These are phyloP conservation scores for Beauveria bassiana DNA, from an alignment of 2,329 filamentous ascomycete species.

Conservation along the genomic window DNA sequence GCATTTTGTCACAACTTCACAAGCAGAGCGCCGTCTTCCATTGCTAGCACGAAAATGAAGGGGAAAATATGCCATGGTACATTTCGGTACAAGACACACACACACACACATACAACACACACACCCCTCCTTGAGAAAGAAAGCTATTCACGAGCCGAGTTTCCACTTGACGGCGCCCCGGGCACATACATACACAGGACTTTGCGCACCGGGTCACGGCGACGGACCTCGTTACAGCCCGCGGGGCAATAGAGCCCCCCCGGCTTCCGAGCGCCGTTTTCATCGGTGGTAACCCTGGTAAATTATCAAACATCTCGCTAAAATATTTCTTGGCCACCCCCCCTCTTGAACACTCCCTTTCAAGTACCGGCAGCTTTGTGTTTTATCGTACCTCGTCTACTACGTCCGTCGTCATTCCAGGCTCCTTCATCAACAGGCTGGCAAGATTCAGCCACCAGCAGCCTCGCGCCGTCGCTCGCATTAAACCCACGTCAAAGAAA, in stretches of 20 bases:
- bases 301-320: not conserved
- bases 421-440: not conserved
- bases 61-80: not conserved
- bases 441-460: not conserved
- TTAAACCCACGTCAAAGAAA: not conserved
- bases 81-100: not conserved
- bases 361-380: not conserved
- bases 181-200: not conserved
- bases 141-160: not conserved
- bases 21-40: not conserved
- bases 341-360: too few species aligned
- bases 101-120: too few species aligned
- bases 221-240: not conserved
- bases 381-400: too few species aligned
- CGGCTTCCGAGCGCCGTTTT: not conserved
- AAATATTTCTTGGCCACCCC: too few species aligned
- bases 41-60: not conserved
- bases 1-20: not conserved
- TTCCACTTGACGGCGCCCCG: not conserved
- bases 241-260: not conserved
- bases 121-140: too few species aligned
- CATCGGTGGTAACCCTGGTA: not conserved
- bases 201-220: not conserved
- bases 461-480: not conserved
- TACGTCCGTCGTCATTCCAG: not conserved